Base-by-base conservation (phyloP, 441 rosid genomes). In the Adansonia gregorii region DNA sequence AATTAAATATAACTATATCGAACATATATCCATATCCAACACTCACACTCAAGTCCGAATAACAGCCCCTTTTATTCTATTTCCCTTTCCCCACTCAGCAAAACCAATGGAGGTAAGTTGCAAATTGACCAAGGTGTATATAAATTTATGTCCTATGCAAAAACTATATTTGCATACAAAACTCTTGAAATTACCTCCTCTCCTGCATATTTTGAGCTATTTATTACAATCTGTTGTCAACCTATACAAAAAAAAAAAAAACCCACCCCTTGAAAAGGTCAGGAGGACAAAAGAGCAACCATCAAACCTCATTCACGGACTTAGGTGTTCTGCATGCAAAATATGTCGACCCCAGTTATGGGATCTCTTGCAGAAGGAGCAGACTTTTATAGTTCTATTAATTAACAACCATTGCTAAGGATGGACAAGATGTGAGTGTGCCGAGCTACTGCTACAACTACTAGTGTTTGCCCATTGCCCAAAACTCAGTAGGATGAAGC, bases 381-480 rank as follows among this genome's bases (percentile, higher is more conserved):
- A 39, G 73, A 78, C 79, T 82, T 78, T 85, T 59, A 74, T 76
- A 56, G 75, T 78, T 79, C 83, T 75, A 78, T 66, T 76, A 80
- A 79, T 75, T 71, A 72, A 75, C 80, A 74, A 78, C 69, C 71
- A 20, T 22, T 75, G 78, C 81, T 83, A 86, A 63, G 85, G 90
- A 74, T 79, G 82, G 75, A 70, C 60, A 75, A 22, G 83, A 76
- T 66, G 85, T 8, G 88, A 84, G 82, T 80, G 78, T 72, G 72
- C 82, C 8, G 92, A 87, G 85, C 91, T 91, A 0, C 27, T 24
- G 27, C 27, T 24, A 24, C 27, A 80, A 80, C 93, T 86, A 73
- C 90, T 83, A 80, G 86, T 79, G 83, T 89, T 88, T 59, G 91
- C 89, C 74, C 89, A 93, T 63, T 81, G 87, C 75, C 87, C 88